phyloP scores from a whole-genome alignment of 768 basidiomycete species.

The Lactarius tabidus region DNA sequence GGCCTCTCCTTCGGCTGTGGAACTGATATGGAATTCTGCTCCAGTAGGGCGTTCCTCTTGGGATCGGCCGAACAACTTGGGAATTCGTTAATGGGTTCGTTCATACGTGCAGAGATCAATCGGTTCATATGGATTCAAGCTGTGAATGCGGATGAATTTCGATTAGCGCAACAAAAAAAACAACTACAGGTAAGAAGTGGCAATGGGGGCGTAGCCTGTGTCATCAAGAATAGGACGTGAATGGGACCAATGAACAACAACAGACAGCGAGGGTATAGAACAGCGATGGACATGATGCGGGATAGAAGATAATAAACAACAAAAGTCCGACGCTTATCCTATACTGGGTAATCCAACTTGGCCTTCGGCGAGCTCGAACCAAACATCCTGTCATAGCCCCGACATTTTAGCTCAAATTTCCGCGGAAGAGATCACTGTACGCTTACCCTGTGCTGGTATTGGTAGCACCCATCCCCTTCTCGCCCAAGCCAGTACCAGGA shows the following conservation, averaged over 20 bases:
- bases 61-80: no score
- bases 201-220: neutral
- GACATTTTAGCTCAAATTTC: neutral
- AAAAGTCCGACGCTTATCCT: neutral
- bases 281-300: neutral
- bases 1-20: neutral
- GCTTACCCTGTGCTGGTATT: neutral
- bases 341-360: neutral
- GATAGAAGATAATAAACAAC: neutral
- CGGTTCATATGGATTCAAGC: neutral
- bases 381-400: neutral
- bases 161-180: neutral
- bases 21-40: neutral
- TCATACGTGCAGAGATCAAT: neutral
- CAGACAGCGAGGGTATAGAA: neutral
- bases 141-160: neutral
- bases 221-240: neutral
- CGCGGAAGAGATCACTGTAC: neutral
- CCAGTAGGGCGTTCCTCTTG: neutral
- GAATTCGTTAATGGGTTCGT: neutral
- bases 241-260: neutral
- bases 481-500: neutral
- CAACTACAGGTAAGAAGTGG: neutral
- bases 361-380: neutral
- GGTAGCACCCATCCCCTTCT: neutral